Base-by-base conservation (phyloP, 495 filamentous ascomycete genomes). In the Aspergillus bertholletiae region DNA sequence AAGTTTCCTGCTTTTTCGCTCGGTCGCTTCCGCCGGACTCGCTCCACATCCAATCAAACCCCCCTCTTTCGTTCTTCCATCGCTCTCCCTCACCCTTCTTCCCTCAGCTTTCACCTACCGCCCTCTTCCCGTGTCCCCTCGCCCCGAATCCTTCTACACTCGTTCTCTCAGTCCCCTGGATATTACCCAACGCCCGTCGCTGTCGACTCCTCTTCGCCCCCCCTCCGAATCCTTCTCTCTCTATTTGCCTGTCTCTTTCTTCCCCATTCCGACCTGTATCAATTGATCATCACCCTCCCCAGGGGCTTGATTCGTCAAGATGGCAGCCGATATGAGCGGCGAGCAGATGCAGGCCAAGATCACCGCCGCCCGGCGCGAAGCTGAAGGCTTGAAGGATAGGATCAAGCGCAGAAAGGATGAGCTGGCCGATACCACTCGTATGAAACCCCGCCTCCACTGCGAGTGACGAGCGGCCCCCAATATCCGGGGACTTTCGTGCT, bases 351-450 rank as follows among this genome's bases (percentile, higher is more conserved):
- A 89, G 75, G 83, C 87, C 65, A 90, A 88, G 79, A 98, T 98
- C 69, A 92, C 95, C 69, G 88, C 93, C 60, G 94, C 94, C 67
- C 84, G 94, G 78, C 90, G 94, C 79, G 94, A 98, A 80, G 94
- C 94, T 59, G 94, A 98, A 80, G 91, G 88, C 35, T 78, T 98
- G 59, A 98, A 98, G 82, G 94, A 97, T 71, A 86, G 89, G 76
- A 98, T 98, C 82, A 98, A 95, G 86, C 84, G 92, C 77, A 94
- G 94, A 83, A 98, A 97, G 87, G 94, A 98, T 84, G 94, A 97
- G 74, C 81, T 98, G 60, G 95, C 92, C 65, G 94, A 98, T 74
- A 93, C 92, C 57, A 93, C 92, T 63, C 85, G 94, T 98, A 82
- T 84, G 92, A 85, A 46, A 47, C 55, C 53, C 63, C 53, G 27